Evolutionary conservation across 192 early-diverging fungal species (phyloP).

Genomic region (Gryganskiella cystojenkinii): DNA sequence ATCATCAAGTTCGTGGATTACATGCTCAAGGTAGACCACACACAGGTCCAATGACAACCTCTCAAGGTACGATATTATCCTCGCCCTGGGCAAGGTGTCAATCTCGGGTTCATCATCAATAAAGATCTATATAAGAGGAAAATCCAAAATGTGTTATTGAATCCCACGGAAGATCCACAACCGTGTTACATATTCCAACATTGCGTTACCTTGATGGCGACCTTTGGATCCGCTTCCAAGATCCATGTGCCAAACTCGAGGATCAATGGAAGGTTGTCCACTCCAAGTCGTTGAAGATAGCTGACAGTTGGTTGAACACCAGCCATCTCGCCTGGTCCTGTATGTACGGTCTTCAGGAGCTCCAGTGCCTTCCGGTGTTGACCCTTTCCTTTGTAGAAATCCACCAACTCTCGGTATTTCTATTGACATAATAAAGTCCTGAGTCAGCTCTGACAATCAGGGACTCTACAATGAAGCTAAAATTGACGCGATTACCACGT

Average conservation of each 20-base stretch:
- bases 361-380: slow-evolving; percentile 92
- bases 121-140: slow-evolving; percentile 56
- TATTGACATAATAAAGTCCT: slow-evolving; percentile 21
- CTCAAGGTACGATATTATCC: slow-evolving; percentile 75
- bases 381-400: slow-evolving; percentile 92
- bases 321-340: slow-evolving; percentile 61
- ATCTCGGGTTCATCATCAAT: slow-evolving; percentile 69
- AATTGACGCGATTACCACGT: neutral
- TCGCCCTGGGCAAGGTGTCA: slow-evolving; percentile 68
- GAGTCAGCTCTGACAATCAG: neutral
- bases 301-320: slow-evolving; percentile 73
- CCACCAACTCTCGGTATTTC: slow-evolving; percentile 91
- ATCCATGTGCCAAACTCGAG: slow-evolving; percentile 87
- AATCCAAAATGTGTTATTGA: slow-evolving; percentile 12
- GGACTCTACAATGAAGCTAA: neutral
- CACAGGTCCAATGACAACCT: slow-evolving; percentile 71
- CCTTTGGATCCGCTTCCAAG: slow-evolving; percentile 68
- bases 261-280: slow-evolving; percentile 83
- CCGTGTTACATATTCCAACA: too few species aligned
- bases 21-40: slow-evolving; percentile 82
- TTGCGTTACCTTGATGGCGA: slow-evolving; percentile 81
- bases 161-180: neutral
- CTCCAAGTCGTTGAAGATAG: slow-evolving; percentile 84
- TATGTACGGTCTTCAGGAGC: slow-evolving; percentile 70
- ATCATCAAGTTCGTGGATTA: slow-evolving; percentile 79